Conservation (phyloP, 1,139 yeast genomes). For the Suhomyces wounanorum region DNA sequence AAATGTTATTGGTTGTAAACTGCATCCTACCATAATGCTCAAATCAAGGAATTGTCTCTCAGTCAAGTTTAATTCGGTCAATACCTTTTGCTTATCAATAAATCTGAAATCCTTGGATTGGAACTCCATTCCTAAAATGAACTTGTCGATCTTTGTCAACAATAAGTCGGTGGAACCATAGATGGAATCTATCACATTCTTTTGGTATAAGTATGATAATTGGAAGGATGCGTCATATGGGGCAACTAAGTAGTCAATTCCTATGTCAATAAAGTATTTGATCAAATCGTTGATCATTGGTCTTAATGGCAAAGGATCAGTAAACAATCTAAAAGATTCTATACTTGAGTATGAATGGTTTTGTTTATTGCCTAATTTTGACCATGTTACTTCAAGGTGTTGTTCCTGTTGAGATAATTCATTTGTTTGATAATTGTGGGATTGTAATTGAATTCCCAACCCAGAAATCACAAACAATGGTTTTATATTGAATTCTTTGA, state of each 20-base stretch:
- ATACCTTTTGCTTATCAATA: constrained; percentile 59
- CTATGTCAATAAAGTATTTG: constrained; percentile 55
- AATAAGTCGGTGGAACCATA: constrained; percentile 85
- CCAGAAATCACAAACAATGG: constrained; percentile 81
- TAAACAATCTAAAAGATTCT: constrained; percentile 48
- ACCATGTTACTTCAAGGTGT: constrained; percentile 51
- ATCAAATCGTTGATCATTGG: constrained; percentile 60
- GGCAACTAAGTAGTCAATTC: constrained; percentile 70
- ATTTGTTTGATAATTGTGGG: constrained; percentile 32
- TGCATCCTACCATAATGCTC: constrained; percentile 76
- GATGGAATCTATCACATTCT: constrained; percentile 65
- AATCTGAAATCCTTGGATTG: constrained; percentile 64
- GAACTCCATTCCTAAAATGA: constrained; percentile 72
- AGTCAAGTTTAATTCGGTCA: constrained; percentile 60
- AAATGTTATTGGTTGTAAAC: constrained; percentile 66
- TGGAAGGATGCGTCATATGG: constrained; percentile 87
- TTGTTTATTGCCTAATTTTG: constrained; percentile 32
- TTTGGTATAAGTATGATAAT: constrained; percentile 65
- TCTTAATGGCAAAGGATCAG: constrained; percentile 49
- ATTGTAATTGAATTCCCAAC: constrained; percentile 39
- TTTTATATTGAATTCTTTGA: constrained; percentile 62
- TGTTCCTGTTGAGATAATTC: constrained; percentile 49
- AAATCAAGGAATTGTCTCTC: constrained; percentile 74
- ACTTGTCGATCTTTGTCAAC: constrained; percentile 64
- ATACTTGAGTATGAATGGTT: constrained; percentile 30